These are phyloP conservation scores for Fusarium heterosporum DNA, from an alignment of 2,329 filamentous ascomycete genomes.

Conservation along the genomic window DNA sequence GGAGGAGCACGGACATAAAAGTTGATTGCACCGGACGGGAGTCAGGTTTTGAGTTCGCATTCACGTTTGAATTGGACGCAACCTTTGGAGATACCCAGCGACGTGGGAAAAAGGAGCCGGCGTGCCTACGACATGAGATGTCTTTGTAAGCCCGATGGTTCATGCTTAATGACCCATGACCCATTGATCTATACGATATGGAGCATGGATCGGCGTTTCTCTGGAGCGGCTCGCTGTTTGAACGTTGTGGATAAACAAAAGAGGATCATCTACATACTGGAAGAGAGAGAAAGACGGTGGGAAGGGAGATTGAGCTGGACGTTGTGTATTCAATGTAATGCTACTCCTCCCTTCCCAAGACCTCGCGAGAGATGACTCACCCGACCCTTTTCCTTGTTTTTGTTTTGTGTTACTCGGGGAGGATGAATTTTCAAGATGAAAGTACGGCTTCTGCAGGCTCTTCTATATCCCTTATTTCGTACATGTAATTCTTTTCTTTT, in stretches of 20 bases:
- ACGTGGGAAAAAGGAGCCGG: constrained; percentile 33
- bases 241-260: constrained; percentile 45
- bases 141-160: constrained; percentile 39
- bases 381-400: constrained; percentile 39
- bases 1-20: constrained; percentile 38
- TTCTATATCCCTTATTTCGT: constrained; percentile 49
- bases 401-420: constrained; percentile 42
- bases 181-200: constrained; percentile 42
- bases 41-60: constrained; percentile 53
- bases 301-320: constrained; percentile 32
- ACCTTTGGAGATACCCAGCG: constrained; percentile 41
- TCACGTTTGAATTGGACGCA: constrained; percentile 42
- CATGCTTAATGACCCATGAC: constrained; percentile 44
- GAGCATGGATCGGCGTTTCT: constrained; percentile 44
- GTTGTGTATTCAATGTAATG: constrained; percentile 29
- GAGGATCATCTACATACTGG: constrained; percentile 40
- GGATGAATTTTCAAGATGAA: constrained; percentile 46
- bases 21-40: constrained; percentile 55
- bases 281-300: constrained; percentile 42
- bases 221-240: constrained; percentile 42
- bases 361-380: constrained; percentile 44
- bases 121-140: constrained; percentile 33
- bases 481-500: constrained; percentile 46
- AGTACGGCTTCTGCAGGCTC: constrained; percentile 46
- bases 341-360: constrained; percentile 28